Base-by-base conservation (phyloP, 2,329 filamentous ascomycete species). In the Neophaeococcomyces aloes region DNA sequence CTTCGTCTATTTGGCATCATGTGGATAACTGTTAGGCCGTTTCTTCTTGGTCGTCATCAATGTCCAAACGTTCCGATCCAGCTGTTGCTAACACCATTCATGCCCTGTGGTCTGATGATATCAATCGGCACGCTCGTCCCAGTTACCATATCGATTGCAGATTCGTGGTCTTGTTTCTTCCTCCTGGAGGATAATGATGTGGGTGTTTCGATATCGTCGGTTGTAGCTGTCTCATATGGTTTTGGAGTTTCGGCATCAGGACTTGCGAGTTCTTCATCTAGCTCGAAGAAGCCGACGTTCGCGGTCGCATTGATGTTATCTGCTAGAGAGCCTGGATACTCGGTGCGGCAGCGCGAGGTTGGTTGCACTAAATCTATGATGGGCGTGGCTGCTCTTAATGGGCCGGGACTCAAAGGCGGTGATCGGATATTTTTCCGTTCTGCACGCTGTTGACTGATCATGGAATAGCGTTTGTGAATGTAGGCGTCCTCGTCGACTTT, bases 21-120 rank as follows among this genome's bases (percentile, higher is more conserved):
- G 8, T 35, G 32, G 4, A 8, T 35, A 11, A 4, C 15, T 35
- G 14, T 35, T 11, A 4, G 4, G 13, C 19, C 15, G 8, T 17
- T 13, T 29, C 11, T 27, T 14, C 6, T n/a, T 25, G 25, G 13
- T 15, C 8, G 21, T 23, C 4, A n/a, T 52, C 44, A 55, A 42
- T 55, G 53, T 29, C 51, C 53, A 44, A 49, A 49, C 42, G 47
- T 55, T 6, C 53, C 51, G 7, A 50, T 29, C 51, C 49, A 55
- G 27, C 41, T 44, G n/a, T 21, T 21, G 19, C 25, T 44, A 10
- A 44, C 14, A 39, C 49, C 49, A 0, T 45, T 42, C 21, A 23
- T 50, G 4, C 37, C 37, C n/a, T n/a, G n/a, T 4, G 49, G 51
- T 32, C 45, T 38, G 30, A 53, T 38, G 40, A 55, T 55, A 37